Percentiles rank a stretch among this genome's conserved stretches.
Evolutionary conservation across 1,284 basidiomycete genomes (phyloP).

Genomic region (Leccinum variabile): DNA sequence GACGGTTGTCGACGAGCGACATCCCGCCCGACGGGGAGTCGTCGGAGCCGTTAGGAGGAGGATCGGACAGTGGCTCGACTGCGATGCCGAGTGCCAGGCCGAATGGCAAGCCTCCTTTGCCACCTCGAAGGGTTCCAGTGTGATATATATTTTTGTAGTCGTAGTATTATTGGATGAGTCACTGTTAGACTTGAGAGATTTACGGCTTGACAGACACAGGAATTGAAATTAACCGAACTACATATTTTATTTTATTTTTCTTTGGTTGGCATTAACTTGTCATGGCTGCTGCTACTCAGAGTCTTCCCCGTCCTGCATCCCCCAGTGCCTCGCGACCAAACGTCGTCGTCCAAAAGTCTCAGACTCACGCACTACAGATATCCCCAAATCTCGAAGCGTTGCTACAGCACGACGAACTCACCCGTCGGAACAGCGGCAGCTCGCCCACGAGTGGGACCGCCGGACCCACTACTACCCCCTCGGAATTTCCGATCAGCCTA

Average conservation of each 20-base stretch:
- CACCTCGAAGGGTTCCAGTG: constrained; percentile 35
- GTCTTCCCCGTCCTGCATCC: constrained; percentile 24
- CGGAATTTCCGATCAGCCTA: constrained; percentile 28
- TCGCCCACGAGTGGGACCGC: constrained; percentile 17
- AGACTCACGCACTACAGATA: constrained; percentile 43
- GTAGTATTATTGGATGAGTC: no score
- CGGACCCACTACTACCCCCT: constrained; percentile 4
- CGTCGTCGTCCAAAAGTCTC: constrained; percentile 1
- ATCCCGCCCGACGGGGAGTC: constrained; percentile 6
- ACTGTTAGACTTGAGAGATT: background rate
- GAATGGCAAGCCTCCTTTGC: constrained; percentile 37
- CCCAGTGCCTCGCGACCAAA: constrained; percentile 5
- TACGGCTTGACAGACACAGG: constrained; percentile 6
- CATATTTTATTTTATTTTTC: background rate
- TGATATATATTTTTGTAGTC: constrained; percentile 1
- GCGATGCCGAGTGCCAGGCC: constrained; percentile 8
- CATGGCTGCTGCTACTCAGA: constrained; percentile 19
- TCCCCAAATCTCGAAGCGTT: constrained; percentile 62
- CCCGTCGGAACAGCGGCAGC: constrained; percentile 27
- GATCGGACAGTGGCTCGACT: constrained; percentile 12
- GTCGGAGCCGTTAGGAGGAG: background rate
- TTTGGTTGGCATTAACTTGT: background rate
- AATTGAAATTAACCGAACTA: constrained; percentile 25
- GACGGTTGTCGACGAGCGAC: constrained; percentile 27
- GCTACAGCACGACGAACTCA: constrained; percentile 57